Evolutionary conservation across 2,329 filamentous ascomycete species (phyloP), one percentile per base, ranked within the genome.

Genomic region (Colletotrichum euphorbiae): DNA sequence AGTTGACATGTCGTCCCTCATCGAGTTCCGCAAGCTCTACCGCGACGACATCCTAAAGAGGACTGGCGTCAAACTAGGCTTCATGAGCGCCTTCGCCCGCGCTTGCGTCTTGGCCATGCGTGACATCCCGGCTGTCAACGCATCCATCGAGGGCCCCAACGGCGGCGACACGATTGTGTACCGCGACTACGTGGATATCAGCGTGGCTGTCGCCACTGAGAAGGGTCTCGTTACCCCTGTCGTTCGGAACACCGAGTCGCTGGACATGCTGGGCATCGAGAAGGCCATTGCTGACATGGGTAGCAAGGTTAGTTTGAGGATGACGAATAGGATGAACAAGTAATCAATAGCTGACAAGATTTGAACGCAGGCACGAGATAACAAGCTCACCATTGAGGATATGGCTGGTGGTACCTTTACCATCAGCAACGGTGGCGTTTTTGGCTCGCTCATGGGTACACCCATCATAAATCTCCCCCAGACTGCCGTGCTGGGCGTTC

Each of bases 351-450:
- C 40, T 13, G n/a, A 33, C n/a, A 3, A 56, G 59, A 51, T 75
- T 33, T 61, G 11, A 43, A 33, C 65, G 12, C 72, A 94, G 93
- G 96, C 96, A 71, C 93, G 96, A 71, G 94, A 98, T 77, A 91
- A 92, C 80, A 98, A 98, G 84, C 88, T 99, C 72, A 98, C 96
- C 2, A 98, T 99, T 75, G 96, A 99, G 83, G 96, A 99, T 78
- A 98, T 99, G 94, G 96, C 96, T 69, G 96, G 96, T 69, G 96
- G 96, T 72, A 98, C 95, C 40, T 99, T 98, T 81, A 98, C 96
- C 70, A 98, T 98, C 84, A 96, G 92, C 85, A 98, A 98, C 79
- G 92, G 96, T 67, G 96, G 96, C 73, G 95, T 99, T 59, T 99
- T 99, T 76, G 96, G 96, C 67, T 98, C 95, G 13, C 85, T 98